Percentiles rank a stretch among this genome's conserved stretches.
Conservation (phyloP, 1,284 basidiomycete genomes). For the Rhodotorula sp. region DNA sequence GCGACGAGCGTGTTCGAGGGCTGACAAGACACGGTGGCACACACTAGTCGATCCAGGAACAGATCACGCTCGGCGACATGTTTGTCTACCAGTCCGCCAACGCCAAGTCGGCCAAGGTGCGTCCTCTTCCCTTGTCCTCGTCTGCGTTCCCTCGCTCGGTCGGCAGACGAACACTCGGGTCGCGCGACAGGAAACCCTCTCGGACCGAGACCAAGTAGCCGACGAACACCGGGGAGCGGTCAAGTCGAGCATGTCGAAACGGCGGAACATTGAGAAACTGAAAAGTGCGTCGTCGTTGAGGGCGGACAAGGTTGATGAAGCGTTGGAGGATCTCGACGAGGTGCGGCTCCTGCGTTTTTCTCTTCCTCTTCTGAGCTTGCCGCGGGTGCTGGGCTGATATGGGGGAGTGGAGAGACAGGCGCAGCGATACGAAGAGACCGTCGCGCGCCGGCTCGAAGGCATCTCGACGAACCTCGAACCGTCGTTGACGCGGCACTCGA, state of each 20-base stretch:
- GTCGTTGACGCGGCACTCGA: slow-evolving; percentile 75
- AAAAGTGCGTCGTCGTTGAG: slow-evolving; percentile 77
- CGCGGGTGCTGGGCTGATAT: too few relatives aligned
- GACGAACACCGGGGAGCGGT: slow-evolving; percentile 89
- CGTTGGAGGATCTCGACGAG: slow-evolving; percentile 89
- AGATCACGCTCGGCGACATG: slow-evolving; percentile 84
- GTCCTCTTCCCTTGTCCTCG: slow-evolving; percentile 9
- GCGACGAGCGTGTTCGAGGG: slow-evolving; percentile 66
- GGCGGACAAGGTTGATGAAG: slow-evolving; percentile 83
- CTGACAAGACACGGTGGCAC: slow-evolving; percentile 20
- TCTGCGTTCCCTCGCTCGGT: neutral
- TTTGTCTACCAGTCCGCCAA: slow-evolving; percentile 91
- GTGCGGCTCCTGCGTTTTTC: slow-evolving; percentile 51
- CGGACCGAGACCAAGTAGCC: slow-evolving; percentile 77
- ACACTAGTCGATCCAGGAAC: slow-evolving; percentile 73
- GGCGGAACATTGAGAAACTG: slow-evolving; percentile 81
- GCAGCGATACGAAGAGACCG: slow-evolving; percentile 75
- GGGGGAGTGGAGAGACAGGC: slow-evolving; percentile 57
- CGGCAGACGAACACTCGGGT: neutral
- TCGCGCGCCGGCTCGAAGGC: slow-evolving; percentile 74
- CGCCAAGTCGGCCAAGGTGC: slow-evolving; percentile 78
- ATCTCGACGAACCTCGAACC: slow-evolving; percentile 87
- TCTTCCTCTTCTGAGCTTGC: too few relatives aligned
- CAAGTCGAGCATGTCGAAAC: slow-evolving; percentile 85
- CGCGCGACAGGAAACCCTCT: slow-evolving; percentile 66